These are phyloP conservation scores for Piper betle DNA, from an alignment of 164 flowering plant species.

Conservation along the genomic window DNA sequence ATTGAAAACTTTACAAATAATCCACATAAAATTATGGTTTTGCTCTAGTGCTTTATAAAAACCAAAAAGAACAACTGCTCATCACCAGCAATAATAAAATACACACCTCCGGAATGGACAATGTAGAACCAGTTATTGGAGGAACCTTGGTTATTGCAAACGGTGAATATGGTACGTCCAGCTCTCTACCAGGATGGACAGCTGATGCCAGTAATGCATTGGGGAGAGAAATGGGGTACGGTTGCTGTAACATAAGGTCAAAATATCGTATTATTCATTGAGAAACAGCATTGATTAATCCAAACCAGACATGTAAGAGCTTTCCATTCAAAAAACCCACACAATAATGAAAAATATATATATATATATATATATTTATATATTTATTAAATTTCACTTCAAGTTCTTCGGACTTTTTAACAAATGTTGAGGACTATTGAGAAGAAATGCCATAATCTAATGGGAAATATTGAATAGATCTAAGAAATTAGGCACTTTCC, in stretches of 20 bases:
- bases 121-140: conserved; percentile 50
- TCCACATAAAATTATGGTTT: too few relatives aligned
- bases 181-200: conserved; percentile 53
- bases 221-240: conserved; percentile 59
- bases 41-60: background rate
- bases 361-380: too few relatives aligned
- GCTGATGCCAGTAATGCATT: conserved; percentile 48
- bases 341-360: background rate
- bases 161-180: conserved; percentile 64
- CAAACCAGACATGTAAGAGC: background rate
- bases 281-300: background rate
- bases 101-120: conserved; percentile 72
- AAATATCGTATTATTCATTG: background rate
- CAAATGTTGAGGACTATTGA: too few relatives aligned
- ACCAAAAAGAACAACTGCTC: background rate
- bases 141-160: conserved; percentile 55
- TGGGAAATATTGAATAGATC: too few relatives aligned
- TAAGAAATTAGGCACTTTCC: too few relatives aligned
- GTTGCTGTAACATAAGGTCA: conserved; percentile 29
- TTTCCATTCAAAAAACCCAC: background rate
- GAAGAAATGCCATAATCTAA: too few relatives aligned
- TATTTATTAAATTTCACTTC: too few relatives aligned
- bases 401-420: too few relatives aligned
- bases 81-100: background rate
- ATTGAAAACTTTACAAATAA: background rate